Percentiles rank a stretch among this genome's conserved stretches.
Evolutionary conservation across 352 stramenopile species (phyloP).

Genomic region (Phytophthora pistaciae): DNA sequence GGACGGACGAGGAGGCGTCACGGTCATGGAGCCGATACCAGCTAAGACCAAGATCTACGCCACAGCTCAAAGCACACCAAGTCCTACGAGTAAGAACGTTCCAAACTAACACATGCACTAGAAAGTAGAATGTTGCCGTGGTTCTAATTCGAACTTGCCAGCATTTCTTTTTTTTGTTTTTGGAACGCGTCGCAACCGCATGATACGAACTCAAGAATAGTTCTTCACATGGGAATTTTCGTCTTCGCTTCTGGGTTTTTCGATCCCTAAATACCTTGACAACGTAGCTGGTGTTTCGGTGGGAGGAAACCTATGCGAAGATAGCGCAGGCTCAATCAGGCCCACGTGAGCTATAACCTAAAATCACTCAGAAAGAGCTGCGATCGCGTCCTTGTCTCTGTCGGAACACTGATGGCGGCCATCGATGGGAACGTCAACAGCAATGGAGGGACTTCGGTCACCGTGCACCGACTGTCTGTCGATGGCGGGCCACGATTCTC

Average conservation of each 20-base stretch:
- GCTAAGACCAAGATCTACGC: constrained; percentile 3
- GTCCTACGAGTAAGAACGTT: neutral
- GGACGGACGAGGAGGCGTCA: constrained; percentile 21
- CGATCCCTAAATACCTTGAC: neutral
- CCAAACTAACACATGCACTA: neutral
- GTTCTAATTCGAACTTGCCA: no score
- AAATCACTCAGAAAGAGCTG: no score
- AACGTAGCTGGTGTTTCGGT: no score
- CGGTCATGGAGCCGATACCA: constrained; percentile 1
- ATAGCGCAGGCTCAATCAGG: neutral
- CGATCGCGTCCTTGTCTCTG: neutral
- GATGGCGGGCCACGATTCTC: constrained; percentile 17
- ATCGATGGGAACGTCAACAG: neutral
- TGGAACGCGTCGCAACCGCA: neutral
- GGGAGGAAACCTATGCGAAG: neutral
- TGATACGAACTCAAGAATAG: neutral
- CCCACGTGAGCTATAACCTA: neutral
- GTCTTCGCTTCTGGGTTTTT: neutral
- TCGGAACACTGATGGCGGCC: neutral
- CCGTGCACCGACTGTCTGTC: constrained; percentile 13
- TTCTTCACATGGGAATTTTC: neutral
- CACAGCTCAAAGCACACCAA: neutral
- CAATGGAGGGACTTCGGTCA: neutral
- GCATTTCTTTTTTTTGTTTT: neutral
- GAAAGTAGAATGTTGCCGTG: no score